These are phyloP conservation scores for Cyberlindnera mrakii DNA, from an alignment of 805 yeast genomes.

Conservation along the genomic window DNA sequence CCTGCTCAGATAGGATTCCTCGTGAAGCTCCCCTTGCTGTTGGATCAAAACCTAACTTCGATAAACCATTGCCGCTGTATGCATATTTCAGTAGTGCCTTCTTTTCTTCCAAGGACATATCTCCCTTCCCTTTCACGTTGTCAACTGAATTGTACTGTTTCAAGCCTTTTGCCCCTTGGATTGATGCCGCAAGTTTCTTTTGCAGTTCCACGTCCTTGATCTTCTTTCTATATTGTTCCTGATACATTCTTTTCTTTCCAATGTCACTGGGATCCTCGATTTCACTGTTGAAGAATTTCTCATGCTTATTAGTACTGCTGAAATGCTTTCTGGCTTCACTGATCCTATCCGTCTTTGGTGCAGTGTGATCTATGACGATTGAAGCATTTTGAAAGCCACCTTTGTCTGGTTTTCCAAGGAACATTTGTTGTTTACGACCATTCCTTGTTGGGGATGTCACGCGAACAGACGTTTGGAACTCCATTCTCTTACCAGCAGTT, in stretches of 20 bases:
- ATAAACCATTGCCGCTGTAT: constrained; percentile 33
- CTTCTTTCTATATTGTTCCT: constrained; percentile 19
- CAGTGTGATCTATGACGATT: constrained; percentile 21
- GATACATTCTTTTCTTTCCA: constrained; percentile 33
- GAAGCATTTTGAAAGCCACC: constrained; percentile 23
- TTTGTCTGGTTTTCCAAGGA: constrained; percentile 28
- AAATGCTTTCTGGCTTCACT: constrained; percentile 29
- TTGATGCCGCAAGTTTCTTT: constrained; percentile 1
- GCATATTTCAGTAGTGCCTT: constrained; percentile 30
- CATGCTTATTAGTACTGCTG: constrained; percentile 35
- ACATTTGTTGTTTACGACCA: constrained; percentile 38
- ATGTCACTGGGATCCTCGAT: constrained; percentile 26
- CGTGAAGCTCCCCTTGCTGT: constrained; percentile 24
- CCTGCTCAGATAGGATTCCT: constrained; percentile 11
- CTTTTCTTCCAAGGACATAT: constrained; percentile 20
- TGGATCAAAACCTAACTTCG: constrained; percentile 49
- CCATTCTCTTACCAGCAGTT: constrained; percentile 62
- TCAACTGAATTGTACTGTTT: constrained; percentile 9
- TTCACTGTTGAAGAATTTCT: constrained; percentile 46
- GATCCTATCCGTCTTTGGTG: constrained; percentile 19
- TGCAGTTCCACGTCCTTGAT: constrained; percentile 6
- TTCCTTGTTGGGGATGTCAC: constrained; percentile 48
- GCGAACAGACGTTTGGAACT: constrained; percentile 57
- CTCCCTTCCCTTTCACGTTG: constrained; percentile 10
- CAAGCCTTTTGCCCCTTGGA: constrained; percentile 24